phyloP scores from a whole-genome alignment of 1,284 basidiomycete genomes.

The Trametes polyzona region DNA sequence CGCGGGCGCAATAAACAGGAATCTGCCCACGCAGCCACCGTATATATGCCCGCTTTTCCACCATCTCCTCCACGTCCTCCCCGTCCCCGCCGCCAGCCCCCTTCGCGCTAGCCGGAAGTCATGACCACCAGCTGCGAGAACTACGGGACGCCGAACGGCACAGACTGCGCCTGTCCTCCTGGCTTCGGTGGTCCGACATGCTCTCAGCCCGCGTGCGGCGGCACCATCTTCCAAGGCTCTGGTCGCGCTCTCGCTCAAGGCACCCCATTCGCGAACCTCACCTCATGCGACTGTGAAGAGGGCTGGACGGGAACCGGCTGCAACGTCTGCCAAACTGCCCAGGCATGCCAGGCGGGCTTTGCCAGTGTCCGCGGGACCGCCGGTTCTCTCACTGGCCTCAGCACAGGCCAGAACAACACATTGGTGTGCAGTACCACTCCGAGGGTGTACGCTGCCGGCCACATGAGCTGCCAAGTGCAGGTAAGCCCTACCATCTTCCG shows the following conservation, averaged over 20 bases:
- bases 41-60: conserved; percentile 1
- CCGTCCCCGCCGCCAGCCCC: not conserved
- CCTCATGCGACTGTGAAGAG: conserved; percentile 65
- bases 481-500: no score
- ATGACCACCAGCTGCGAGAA: conserved; percentile 59
- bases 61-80: not conserved
- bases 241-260: conserved; percentile 52
- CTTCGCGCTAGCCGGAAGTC: not conserved
- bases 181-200: conserved; percentile 79
- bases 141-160: conserved; percentile 60
- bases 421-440: conserved; percentile 66
- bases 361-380: conserved; percentile 42
- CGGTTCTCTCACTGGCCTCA: conserved; percentile 20
- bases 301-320: conserved; percentile 83
- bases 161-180: conserved; percentile 72
- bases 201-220: conserved; percentile 74
- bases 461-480: conserved; percentile 77
- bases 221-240: conserved; percentile 75
- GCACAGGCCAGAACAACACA: conserved; percentile 53
- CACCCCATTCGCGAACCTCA: conserved; percentile 61
- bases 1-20: not conserved
- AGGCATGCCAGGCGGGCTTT: conserved; percentile 64
- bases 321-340: conserved; percentile 69
- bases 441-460: conserved; percentile 64
- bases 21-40: conserved; percentile 10